These are phyloP conservation scores for Metschnikowia cerradonensis DNA, from an alignment of 805 yeast species.

Conservation along the genomic window DNA sequence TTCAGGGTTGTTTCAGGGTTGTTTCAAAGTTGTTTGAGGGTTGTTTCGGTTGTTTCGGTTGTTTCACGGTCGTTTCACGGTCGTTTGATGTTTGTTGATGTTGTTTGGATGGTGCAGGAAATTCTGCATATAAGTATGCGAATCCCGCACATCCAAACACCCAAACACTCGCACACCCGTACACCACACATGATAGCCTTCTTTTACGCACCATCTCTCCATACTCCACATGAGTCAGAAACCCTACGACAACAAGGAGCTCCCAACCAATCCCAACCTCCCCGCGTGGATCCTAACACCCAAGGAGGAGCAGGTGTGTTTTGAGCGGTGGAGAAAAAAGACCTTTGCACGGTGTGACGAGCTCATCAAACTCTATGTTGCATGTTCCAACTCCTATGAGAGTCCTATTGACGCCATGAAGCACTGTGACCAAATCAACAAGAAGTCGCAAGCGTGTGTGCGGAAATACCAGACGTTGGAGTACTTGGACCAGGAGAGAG, in stretches of 20 bases:
- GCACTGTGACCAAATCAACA: constrained; percentile 56
- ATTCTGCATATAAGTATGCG: no score
- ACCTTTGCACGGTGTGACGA: constrained; percentile 67
- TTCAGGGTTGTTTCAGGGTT: no score
- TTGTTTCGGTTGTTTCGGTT: no score
- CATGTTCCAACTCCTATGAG: constrained; percentile 55
- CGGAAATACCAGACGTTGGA: constrained; percentile 54
- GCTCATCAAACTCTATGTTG: constrained; percentile 57
- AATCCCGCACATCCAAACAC: no score
- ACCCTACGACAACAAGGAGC: constrained; percentile 34
- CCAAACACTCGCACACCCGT: background rate
- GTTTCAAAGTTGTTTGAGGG: no score
- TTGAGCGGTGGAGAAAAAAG: constrained; percentile 63
- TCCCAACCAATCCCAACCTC: constrained; percentile 43
- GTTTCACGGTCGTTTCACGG: no score
- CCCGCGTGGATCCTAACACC: constrained; percentile 80
- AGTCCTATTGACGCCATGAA: constrained; percentile 64
- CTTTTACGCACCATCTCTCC: no score
- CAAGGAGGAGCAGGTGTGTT: constrained; percentile 67
- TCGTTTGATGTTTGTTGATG: no score
- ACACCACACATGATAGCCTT: background rate
- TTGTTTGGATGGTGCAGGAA: no score
- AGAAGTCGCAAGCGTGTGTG: constrained; percentile 62
- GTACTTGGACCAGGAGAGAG: constrained; percentile 67
- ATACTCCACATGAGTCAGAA: constrained; percentile 28